Conservation (phyloP, 768 basidiomycete species). For the Chiua virens region DNA sequence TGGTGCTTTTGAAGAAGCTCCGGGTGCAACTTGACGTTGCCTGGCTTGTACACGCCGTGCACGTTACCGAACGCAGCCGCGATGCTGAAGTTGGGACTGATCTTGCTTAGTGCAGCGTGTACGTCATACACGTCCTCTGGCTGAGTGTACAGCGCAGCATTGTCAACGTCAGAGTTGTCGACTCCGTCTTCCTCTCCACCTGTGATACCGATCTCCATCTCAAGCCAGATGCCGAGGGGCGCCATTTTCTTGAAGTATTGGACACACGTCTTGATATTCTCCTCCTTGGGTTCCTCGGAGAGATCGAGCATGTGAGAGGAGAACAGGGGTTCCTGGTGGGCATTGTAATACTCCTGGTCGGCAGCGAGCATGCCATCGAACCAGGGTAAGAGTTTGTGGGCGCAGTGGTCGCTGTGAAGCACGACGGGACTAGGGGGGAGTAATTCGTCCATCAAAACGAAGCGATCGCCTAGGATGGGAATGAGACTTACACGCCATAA, state of each 20-base stretch:
- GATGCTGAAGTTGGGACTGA: slow-evolving; percentile 94
- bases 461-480: background rate
- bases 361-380: slow-evolving; percentile 99
- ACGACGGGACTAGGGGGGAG: slow-evolving; percentile 79
- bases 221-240: slow-evolving; percentile 90
- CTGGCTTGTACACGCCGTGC: slow-evolving; percentile 99
- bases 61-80: slow-evolving; percentile 99
- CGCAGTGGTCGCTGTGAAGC: slow-evolving; percentile 98
- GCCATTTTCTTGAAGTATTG: slow-evolving; percentile 97
- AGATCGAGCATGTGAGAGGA: slow-evolving; percentile 99
- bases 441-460: background rate
- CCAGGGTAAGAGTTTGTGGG: slow-evolving; percentile 97
- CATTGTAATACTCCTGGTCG: slow-evolving; percentile 89
- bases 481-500: slow-evolving; percentile 82
- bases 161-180: slow-evolving; percentile 96
- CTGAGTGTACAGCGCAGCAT: slow-evolving; percentile 92
- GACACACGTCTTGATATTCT: slow-evolving; percentile 92
- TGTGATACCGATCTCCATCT: slow-evolving; percentile 99
- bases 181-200: slow-evolving; percentile 99
- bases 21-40: slow-evolving; percentile 92
- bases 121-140: slow-evolving; percentile 95
- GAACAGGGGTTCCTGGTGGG: slow-evolving; percentile 84
- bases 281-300: slow-evolving; percentile 87
- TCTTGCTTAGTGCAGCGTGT: slow-evolving; percentile 74
- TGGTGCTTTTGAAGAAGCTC: slow-evolving; percentile 94